Base-by-base conservation (phyloP, 495 filamentous ascomycete species). In the Clavariopsis aquatica region DNA sequence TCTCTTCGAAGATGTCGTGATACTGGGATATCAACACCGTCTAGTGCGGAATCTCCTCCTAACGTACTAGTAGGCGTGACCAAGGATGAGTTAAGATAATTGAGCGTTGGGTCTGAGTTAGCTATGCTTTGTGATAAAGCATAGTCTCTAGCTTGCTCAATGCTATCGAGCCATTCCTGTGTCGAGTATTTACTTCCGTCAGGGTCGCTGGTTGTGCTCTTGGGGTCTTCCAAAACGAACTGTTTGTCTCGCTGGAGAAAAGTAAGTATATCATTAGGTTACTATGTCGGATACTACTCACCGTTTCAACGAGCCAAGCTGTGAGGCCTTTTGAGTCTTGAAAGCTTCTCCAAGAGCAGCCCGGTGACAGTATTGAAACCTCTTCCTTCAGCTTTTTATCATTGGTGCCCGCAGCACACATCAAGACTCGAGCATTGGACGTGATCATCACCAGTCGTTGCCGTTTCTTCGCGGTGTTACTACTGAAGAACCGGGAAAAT, bases 401-500 rank as follows among this genome's bases (percentile, higher is more conserved):
- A 65, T 96, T 94, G 0, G 94, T 93, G 0, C 92, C 92, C 26
- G 94, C 85, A n/a, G 93, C 91, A 9, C 89, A 91, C 70, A 99
- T 78, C 55, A 99, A 87, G 49, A 98, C 87, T 38, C 93, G 86
- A 20, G 86, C 95, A 66, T 87, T 89, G 0, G 91, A 94, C 5
- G 95, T 99, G 62, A 99, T 84, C 89, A 99, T 96, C 12, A 98
- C 94, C 55, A 98, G 77, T 36, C 95, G 83, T 73, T 96, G 92
- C 49, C 92, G 81, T 75, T 96, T 96, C 76, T 98, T 98, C n/a
- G 87, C 88, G 10, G 87, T 87, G 69, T 84, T 91, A 20, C 91
- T 89, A 23, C 91, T 88, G 78, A 98, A 98, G 75, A 98, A 96
- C 10, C 93, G 84, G 0, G 92, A 85, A 68, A 99, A 88, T 68